phyloP scores from a whole-genome alignment of 2,329 filamentous ascomycete genomes.

The Metarhizium anisopliae region DNA sequence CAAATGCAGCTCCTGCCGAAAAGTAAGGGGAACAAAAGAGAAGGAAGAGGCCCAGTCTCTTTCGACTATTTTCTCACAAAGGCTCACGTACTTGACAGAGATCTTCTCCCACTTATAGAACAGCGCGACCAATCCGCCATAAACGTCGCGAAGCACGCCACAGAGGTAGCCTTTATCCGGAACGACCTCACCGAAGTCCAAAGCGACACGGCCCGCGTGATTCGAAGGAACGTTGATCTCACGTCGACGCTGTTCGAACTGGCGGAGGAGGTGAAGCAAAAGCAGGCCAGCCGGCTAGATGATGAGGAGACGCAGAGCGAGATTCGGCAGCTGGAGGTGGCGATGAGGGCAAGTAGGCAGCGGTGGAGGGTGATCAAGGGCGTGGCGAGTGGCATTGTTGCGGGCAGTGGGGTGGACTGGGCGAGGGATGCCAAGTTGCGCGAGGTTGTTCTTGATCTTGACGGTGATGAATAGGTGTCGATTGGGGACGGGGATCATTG shows the following conservation, averaged over 20 bases:
- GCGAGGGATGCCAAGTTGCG: conserved; percentile 57
- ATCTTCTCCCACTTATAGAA: conserved; percentile 57
- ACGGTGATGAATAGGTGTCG: conserved; percentile 18
- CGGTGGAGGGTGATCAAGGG: conserved; percentile 70
- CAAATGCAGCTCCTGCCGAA: conserved; percentile 56
- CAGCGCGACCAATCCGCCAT: conserved; percentile 60
- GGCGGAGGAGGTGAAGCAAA: conserved; percentile 43
- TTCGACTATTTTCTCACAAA: not conserved
- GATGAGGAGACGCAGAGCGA: conserved; percentile 45
- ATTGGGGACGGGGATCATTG: not conserved
- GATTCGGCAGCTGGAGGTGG: conserved; percentile 47
- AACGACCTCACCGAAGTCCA: conserved; percentile 48
- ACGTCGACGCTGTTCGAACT: conserved; percentile 55
- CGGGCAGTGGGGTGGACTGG: conserved; percentile 79
- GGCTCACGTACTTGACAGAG: conserved; percentile 32
- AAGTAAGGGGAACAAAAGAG: conserved; percentile 36
- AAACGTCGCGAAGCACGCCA: conserved; percentile 49
- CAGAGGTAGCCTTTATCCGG: conserved; percentile 40
- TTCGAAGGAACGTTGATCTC: conserved; percentile 52
- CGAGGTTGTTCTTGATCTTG: conserved; percentile 62
- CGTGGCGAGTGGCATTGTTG: conserved; percentile 68
- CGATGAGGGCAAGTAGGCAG: conserved; percentile 53
- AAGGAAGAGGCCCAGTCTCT: conserved; percentile 3
- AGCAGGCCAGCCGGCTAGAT: conserved; percentile 44
- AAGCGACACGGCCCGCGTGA: conserved; percentile 46